phyloP scores from a whole-genome alignment of 768 basidiomycete genomes.

The Amyloporia xantha region DNA sequence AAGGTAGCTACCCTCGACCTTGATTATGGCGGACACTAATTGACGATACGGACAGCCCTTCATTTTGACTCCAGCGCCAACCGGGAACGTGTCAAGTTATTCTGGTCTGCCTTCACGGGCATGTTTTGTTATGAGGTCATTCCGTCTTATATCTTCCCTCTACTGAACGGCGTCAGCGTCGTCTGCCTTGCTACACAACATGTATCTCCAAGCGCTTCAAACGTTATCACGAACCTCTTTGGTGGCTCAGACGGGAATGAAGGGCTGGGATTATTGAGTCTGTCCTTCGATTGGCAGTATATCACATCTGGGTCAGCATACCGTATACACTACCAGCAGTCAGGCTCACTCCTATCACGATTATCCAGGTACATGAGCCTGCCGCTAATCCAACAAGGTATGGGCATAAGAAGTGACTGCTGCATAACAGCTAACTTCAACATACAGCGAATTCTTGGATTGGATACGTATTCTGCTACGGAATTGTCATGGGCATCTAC shows the following conservation, averaged over 20 bases:
- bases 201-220: constrained; percentile 33
- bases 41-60: constrained; percentile 32
- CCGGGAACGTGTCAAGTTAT: constrained; percentile 42
- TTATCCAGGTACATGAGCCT: constrained; percentile 33
- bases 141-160: constrained; percentile 55
- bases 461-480: constrained; percentile 46
- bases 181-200: constrained; percentile 55
- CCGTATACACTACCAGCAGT: no score
- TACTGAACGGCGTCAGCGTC: constrained; percentile 53
- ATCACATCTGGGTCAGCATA: constrained; percentile 34
- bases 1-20: constrained; percentile 29
- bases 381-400: constrained; percentile 52
- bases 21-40: background rate
- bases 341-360: no score
- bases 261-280: constrained; percentile 51
- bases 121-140: constrained; percentile 51
- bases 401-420: no score
- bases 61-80: constrained; percentile 42
- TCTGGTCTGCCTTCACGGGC: constrained; percentile 42
- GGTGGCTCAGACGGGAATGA: constrained; percentile 65
- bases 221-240: constrained; percentile 56
- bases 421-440: no score
- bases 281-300: constrained; percentile 69
- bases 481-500: constrained; percentile 48
- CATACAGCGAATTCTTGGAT: constrained; percentile 49